Conservation (phyloP, 768 basidiomycete species). For the Kwoniella sp. region DNA sequence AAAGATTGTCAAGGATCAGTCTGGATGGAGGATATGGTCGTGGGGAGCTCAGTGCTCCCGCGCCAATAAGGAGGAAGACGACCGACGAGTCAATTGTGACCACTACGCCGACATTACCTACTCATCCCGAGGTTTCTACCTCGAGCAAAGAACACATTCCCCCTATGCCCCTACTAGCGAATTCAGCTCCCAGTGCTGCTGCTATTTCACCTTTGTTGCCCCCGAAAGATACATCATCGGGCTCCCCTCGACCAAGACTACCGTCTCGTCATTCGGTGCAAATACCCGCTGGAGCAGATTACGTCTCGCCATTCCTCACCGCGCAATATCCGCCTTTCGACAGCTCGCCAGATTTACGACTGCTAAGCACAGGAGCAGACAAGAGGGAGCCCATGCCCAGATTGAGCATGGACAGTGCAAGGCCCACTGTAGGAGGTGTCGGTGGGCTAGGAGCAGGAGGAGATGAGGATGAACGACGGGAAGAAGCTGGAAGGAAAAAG, state of each 20-base stretch:
- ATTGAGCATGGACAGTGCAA: constrained; percentile 10
- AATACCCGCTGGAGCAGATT: constrained; percentile 18
- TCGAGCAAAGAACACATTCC: neutral
- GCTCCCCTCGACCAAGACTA: constrained; percentile 17
- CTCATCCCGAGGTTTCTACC: constrained; percentile 14
- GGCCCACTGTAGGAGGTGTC: constrained; percentile 25
- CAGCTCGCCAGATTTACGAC: constrained; percentile 16
- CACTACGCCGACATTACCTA: constrained; percentile 11
- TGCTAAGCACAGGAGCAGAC: neutral
- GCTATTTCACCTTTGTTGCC: constrained; percentile 9
- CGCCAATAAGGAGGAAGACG: constrained; percentile 7
- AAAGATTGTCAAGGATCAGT: constrained; percentile 24
- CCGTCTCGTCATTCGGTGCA: constrained; percentile 29
- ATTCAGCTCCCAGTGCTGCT: constrained; percentile 1
- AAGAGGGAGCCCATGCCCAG: neutral
- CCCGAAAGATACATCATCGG: neutral
- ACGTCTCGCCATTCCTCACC: constrained; percentile 25
- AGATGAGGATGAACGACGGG: constrained; percentile 45
- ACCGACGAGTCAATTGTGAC: constrained; percentile 1
- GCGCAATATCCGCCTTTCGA: constrained; percentile 1
- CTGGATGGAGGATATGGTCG: constrained; percentile 19
- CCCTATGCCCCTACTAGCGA: neutral
- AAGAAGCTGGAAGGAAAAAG: constrained; percentile 50
- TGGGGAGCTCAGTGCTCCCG: neutral
- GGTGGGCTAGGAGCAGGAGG: constrained; percentile 35